Evolutionary conservation across 2,329 filamentous ascomycete genomes (phyloP), one percentile per base, ranked within the genome.

Genomic region (Fusarium sp.): DNA sequence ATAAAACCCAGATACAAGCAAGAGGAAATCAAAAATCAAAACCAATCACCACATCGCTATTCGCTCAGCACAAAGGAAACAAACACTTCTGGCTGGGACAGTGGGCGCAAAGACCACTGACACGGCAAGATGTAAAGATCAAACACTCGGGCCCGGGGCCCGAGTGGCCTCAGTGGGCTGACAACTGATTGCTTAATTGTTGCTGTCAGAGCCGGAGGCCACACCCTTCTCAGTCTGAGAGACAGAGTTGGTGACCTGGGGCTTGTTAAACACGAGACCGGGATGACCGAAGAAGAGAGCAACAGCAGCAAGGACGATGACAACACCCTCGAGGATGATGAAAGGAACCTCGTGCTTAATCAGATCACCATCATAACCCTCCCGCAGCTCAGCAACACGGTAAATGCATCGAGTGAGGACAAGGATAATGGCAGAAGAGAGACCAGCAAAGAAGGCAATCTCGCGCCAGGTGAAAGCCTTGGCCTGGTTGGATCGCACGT

Each of bases 341-440:
- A 88, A 88, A 6, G 83, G 76, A 1, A 75, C 69, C 76, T 88
- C 80, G 37, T 88, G 77, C 56, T 76, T 77, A 54, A 90, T 87
- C 63, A 90, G 75, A 2, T 79, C 73, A 2, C 87, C 88, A 23
- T 72, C 39, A 80, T 89, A 92, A 6, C 90, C 90, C 33, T 89
- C 83, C 63, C 83, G 84, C 52, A 92, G 79, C 81, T 92, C 90
- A 7, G 85, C 86, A 35, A 91, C 87, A 60, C 90, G 85, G 76
- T 87, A 91, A 50, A 85, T 82, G 70, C 87, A 90, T 42, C 90
- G 82, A 23, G 85, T 82, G 45, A 91, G 83, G 71, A 92, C 87
- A 43, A 86, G 81, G 9, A 90, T 45, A 31, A 88, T 87, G 11
- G 88, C 82, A 11, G 85, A 70, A 1, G 78, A 73, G 25, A 90